phyloP scores from a whole-genome alignment of 768 basidiomycete genomes.

The Porpolomopsis calyptriformis region DNA sequence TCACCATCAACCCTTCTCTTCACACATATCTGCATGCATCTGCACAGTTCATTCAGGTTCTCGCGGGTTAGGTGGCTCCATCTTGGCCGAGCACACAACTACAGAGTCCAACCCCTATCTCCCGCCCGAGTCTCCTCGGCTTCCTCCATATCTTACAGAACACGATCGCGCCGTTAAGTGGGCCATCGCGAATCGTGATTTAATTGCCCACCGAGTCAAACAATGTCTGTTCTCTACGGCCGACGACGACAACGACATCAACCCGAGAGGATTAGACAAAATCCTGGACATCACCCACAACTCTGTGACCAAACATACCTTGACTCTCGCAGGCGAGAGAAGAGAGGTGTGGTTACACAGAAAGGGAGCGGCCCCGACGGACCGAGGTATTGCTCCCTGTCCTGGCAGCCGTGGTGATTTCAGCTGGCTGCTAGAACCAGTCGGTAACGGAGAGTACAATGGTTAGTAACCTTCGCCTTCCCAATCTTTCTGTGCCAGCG shows the following conservation, averaged over 20 bases:
- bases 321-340: conserved; percentile 12
- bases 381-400: conserved; percentile 25
- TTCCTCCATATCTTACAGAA: conserved; percentile 21
- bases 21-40: not conserved
- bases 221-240: conserved; percentile 20
- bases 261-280: conserved; percentile 15
- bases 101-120: conserved; percentile 27
- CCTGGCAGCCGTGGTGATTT: conserved; percentile 31
- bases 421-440: conserved; percentile 25
- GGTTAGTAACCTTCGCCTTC: conserved; percentile 12
- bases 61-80: conserved; percentile 25
- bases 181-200: conserved; percentile 29
- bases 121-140: conserved; percentile 18
- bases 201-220: conserved; percentile 27
- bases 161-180: conserved; percentile 29
- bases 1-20: not conserved
- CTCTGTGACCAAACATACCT: conserved; percentile 21
- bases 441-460: conserved; percentile 25
- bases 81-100: conserved; percentile 21
- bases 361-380: conserved; percentile 30
- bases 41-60: conserved; percentile 28
- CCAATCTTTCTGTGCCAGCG: not conserved
- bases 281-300: conserved; percentile 30
- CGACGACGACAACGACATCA: conserved; percentile 1
- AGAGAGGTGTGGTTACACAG: conserved; percentile 26